Conservation (phyloP, 164 flowering plant genomes). For the Akebia trifoliata region DNA sequence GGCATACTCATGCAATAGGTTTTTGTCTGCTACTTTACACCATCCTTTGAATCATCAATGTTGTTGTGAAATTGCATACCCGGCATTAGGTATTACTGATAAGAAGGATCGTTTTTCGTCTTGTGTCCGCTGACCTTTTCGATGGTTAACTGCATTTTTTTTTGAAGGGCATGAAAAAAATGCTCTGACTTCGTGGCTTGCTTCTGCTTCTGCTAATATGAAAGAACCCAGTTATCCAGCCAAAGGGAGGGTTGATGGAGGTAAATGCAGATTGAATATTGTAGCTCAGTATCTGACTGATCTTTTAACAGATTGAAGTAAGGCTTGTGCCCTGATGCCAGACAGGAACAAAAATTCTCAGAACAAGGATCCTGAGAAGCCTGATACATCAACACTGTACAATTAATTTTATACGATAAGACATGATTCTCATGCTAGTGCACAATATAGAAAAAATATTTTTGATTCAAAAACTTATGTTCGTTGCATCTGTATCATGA, state of each 20-base stretch:
- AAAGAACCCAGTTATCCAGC: slow-evolving; percentile 14
- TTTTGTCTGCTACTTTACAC: not conserved
- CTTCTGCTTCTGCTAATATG: slow-evolving; percentile 34
- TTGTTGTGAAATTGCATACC: not conserved
- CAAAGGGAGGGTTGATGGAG: slow-evolving; percentile 23
- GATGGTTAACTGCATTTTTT: slow-evolving; percentile 6
- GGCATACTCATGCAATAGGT: not conserved
- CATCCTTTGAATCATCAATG: not conserved
- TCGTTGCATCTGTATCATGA: no score
- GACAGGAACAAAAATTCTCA: not conserved
- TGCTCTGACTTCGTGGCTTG: slow-evolving; percentile 62
- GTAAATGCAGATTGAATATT: slow-evolving; percentile 24
- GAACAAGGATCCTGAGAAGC: not conserved
- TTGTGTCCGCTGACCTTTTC: not conserved
- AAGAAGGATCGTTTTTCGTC: not conserved
- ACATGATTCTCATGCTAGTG: not conserved
- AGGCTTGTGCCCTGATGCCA: not conserved
- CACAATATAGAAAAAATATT: no score
- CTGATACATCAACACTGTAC: not conserved
- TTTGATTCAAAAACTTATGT: no score
- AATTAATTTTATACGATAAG: not conserved
- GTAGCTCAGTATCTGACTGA: not conserved
- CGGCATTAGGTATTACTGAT: not conserved
- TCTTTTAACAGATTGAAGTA: no score
- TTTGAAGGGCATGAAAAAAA: slow-evolving; percentile 47